Evolutionary conservation across 1,284 basidiomycete genomes (phyloP).

Genomic region (Moniliophthora roreri): DNA sequence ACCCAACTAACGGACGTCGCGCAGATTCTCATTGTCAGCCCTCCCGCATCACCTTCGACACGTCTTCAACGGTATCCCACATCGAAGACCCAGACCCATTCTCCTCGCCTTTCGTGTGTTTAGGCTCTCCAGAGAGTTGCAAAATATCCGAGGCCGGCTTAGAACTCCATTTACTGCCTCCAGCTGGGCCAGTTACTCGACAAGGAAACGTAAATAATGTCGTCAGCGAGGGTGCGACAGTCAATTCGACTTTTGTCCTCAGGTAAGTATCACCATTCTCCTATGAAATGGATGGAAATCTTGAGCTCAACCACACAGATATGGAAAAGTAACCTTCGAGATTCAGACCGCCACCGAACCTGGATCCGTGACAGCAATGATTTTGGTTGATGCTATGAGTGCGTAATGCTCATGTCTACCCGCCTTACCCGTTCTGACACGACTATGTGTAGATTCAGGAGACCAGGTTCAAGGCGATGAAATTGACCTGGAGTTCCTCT

Average conservation of each 20-base stretch:
- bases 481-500: constrained; percentile 46
- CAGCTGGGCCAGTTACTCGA: constrained; percentile 28
- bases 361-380: constrained; percentile 40
- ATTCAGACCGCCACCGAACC: constrained; percentile 31
- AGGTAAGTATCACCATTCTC: constrained; percentile 22
- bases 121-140: constrained; percentile 34
- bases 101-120: constrained; percentile 28
- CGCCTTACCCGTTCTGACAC: not conserved
- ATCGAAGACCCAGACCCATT: constrained; percentile 8
- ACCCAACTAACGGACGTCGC: not conserved
- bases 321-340: constrained; percentile 37
- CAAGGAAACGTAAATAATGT: constrained; percentile 36
- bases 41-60: constrained; percentile 24
- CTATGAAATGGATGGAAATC: not conserved
- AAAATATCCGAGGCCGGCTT: constrained; percentile 27
- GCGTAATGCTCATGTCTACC: not conserved
- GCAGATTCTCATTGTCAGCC: constrained; percentile 18
- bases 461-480: constrained; percentile 32
- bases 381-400: constrained; percentile 34
- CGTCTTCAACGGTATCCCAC: constrained; percentile 18
- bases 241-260: constrained; percentile 42
- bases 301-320: constrained; percentile 20
- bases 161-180: constrained; percentile 34
- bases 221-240: constrained; percentile 38
- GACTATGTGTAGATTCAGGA: constrained; percentile 1